Base-by-base conservation (phyloP, 2,329 filamentous ascomycete species). In the Xylogone sp. region DNA sequence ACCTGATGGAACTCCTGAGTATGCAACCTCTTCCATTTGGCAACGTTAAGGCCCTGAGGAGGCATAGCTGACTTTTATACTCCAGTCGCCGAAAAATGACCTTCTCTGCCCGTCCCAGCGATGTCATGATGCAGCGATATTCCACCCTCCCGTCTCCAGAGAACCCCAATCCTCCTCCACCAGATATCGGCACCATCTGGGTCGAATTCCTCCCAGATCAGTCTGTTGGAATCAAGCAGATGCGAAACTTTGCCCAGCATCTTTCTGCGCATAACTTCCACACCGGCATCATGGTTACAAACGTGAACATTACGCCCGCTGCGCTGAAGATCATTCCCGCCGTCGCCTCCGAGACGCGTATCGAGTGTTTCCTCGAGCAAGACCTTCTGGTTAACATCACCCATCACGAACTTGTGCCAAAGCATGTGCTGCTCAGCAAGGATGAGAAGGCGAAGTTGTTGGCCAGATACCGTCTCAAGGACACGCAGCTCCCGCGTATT, bases 311-410 rank as follows among this genome's bases (percentile, higher is more conserved):
- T 53, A 96, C 91, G 1, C 82, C 90, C 22, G 88, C 92, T 54
- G 93, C 92, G 34, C 84, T 93, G 69, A 95, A 95, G 75, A 84
- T 92, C 60, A 87, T 96, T 62, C 84, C 84, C 58, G 85, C 86
- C 53, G 84, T 93, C 52, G 83, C 88, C 61, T 83, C 84, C 56
- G 80, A 83, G 68, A 88, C 87, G 50, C 84, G 88, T 65, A 90
- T 97, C 65, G 94, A 99, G 76, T 90, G 90, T 68, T 99, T 99
- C 75, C 83, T 93, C 62, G 94, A 97, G 77, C 88, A 94, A 69
- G 94, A 99, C 72, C 73, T 99, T 62, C 79, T 97, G 54, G 92
- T 99, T 71, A 99, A 99, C 74, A 97, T 99, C 71, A 97, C 93
- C 53, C 89, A 92, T 70, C 94, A 99, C 75, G 93, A 97, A 73